These are phyloP conservation scores for Stenocarpella maydis DNA, from an alignment of 2,329 filamentous ascomycete species.

Conservation along the genomic window DNA sequence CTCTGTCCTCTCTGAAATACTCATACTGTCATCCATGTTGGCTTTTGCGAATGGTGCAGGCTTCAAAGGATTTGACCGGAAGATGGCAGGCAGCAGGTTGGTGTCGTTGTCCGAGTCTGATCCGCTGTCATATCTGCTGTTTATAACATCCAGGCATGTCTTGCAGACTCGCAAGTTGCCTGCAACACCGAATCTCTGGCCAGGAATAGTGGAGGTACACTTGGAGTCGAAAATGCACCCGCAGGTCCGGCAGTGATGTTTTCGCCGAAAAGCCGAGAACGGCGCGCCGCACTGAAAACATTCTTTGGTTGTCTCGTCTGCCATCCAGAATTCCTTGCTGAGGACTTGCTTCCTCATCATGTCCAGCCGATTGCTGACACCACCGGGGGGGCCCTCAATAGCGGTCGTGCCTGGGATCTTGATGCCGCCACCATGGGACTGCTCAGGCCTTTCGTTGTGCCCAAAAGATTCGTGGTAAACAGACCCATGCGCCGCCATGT, in stretches of 20 bases:
- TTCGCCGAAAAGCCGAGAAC: conserved; percentile 93
- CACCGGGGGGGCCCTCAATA: conserved; percentile 65
- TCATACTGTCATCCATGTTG: conserved; percentile 46
- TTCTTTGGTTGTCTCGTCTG: conserved; percentile 96
- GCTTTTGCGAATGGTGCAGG: conserved; percentile 47
- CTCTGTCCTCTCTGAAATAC: conserved; percentile 51
- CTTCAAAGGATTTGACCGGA: conserved; percentile 62
- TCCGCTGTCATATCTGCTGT: conserved; percentile 83
- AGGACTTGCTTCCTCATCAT: conserved; percentile 87
- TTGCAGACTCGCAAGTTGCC: conserved; percentile 90
- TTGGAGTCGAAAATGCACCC: conserved; percentile 99
- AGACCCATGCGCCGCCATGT: conserved; percentile 65
- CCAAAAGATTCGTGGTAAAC: conserved; percentile 66
- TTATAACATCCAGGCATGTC: conserved; percentile 89
- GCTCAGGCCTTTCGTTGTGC: conserved; percentile 54
- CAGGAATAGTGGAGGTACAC: conserved; percentile 91
- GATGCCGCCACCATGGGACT: conserved; percentile 54
- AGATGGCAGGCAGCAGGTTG: conserved; percentile 71
- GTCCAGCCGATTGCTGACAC: conserved; percentile 67
- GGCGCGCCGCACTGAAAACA: conserved; percentile 91
- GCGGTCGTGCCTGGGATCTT: conserved; percentile 65
- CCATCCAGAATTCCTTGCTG: conserved; percentile 99
- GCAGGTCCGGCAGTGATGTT: conserved; percentile 95
- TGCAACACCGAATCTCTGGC: conserved; percentile 85
- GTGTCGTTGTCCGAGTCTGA: conserved; percentile 86